Percentiles rank a stretch among this genome's conserved stretches.
Conservation (phyloP, 495 filamentous ascomycete genomes). For the Penicillium simplicissimum region DNA sequence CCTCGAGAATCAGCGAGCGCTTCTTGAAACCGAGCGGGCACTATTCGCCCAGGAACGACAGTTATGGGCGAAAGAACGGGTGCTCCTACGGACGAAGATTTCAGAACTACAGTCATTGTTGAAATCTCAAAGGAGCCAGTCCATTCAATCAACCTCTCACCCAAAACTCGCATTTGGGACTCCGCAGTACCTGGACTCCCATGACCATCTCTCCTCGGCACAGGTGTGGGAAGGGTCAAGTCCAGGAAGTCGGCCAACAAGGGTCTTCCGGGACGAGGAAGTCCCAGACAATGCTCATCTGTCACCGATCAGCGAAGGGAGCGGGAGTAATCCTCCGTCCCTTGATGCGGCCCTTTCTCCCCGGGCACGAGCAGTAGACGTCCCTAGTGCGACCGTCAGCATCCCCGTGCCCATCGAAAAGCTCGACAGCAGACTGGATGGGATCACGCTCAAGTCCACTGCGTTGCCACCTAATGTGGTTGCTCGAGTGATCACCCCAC, state of each 20-base stretch:
- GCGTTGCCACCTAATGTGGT: conserved; percentile 45
- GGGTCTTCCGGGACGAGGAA: conserved; percentile 43
- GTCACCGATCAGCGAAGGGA: conserved; percentile 26
- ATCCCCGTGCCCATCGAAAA: conserved; percentile 49
- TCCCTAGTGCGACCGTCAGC: conserved; percentile 18
- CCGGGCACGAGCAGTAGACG: conserved; percentile 31
- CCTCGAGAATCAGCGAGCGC: conserved; percentile 41
- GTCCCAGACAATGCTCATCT: conserved; percentile 25
- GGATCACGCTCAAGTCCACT: conserved; percentile 50
- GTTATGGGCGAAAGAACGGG: conserved; percentile 46
- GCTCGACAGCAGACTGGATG: conserved; percentile 49
- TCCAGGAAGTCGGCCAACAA: conserved; percentile 41
- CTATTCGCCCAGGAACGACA: conserved; percentile 44
- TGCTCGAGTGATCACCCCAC: conserved; percentile 48
- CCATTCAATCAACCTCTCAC: conserved; percentile 5
- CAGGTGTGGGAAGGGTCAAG: conserved; percentile 50
- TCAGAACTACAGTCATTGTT: conserved; percentile 40
- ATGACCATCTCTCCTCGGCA: conserved; percentile 17
- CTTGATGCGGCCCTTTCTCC: conserved; percentile 49
- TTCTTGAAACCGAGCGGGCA: conserved; percentile 40
- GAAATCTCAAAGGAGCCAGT: conserved; percentile 20
- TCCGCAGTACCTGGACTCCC: conserved; percentile 13
- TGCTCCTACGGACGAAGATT: conserved; percentile 40
- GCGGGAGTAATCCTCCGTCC: conserved; percentile 28
- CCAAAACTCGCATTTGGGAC: conserved; percentile 11